Evolutionary conservation across 352 stramenopile species (phyloP).

Genomic region (Pseudoperonospora humuli): DNA sequence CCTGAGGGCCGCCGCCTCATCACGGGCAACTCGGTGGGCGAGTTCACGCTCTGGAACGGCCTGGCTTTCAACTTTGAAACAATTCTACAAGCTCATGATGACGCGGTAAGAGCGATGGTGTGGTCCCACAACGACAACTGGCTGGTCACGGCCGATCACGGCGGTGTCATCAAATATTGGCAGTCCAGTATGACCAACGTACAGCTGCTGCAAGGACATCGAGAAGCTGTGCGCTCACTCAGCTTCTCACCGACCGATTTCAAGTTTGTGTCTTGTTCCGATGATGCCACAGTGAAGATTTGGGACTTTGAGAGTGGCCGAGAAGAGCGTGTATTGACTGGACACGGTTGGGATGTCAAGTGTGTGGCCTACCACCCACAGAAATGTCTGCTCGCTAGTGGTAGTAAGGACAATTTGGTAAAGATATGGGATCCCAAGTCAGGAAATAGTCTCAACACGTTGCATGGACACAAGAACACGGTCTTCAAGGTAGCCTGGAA

Average conservation of each 20-base stretch:
- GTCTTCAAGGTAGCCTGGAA: conserved; percentile 97
- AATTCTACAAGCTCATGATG: conserved; percentile 90
- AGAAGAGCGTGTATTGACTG: conserved; percentile 92
- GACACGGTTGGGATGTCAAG: conserved; percentile 98
- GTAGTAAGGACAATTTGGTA: conserved; percentile 95
- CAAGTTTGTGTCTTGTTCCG: conserved; percentile 96
- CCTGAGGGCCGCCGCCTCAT: conserved; percentile 91
- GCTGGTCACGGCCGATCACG: conserved; percentile 86
- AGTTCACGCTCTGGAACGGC: conserved; percentile 97
- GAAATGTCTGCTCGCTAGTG: conserved; percentile 90
- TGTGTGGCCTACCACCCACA: conserved; percentile 94
- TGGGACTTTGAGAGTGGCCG: conserved; percentile 86
- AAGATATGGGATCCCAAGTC: conserved; percentile 98
- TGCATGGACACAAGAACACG: conserved; percentile 98
- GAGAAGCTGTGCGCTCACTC: conserved; percentile 90
- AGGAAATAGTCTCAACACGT: conserved; percentile 87
- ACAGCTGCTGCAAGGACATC: conserved; percentile 75
- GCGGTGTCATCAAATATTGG: conserved; percentile 90
- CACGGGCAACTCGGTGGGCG: conserved; percentile 95
- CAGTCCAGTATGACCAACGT: conserved; percentile 87
- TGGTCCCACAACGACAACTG: conserved; percentile 89
- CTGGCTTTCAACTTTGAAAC: conserved; percentile 97
- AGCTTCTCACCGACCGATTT: conserved; percentile 95
- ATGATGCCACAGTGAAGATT: conserved; percentile 94
- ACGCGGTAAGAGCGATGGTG: conserved; percentile 84